A percentile compares a stretch with the other conserved stretches of the same genome.
These are phyloP conservation scores for Penicillium rolfsii DNA, from an alignment of 2,329 filamentous ascomycete genomes.

Conservation along the genomic window DNA sequence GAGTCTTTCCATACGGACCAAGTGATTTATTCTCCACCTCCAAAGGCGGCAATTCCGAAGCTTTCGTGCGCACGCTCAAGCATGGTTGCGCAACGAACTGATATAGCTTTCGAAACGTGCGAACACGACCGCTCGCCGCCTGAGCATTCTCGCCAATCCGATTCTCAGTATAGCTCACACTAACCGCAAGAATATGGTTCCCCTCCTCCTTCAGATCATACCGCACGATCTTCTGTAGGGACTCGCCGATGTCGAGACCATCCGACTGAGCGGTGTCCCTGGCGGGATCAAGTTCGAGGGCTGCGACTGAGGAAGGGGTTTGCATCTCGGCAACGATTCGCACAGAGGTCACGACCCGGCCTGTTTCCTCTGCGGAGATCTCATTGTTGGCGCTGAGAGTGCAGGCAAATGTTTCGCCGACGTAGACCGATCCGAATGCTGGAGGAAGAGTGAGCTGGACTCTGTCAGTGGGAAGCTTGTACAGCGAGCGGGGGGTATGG, in stretches of 20 bases:
- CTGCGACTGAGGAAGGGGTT: slow-evolving; percentile 75
- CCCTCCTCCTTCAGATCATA: slow-evolving; percentile 94
- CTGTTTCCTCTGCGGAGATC: slow-evolving; percentile 47
- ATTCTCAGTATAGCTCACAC: slow-evolving; percentile 90
- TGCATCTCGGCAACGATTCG: slow-evolving; percentile 93
- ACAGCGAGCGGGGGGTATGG: neutral
- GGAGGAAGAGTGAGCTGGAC: slow-evolving; percentile 75
- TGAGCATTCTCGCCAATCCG: slow-evolving; percentile 52
- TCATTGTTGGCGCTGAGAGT: slow-evolving; percentile 97
- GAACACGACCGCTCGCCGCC: slow-evolving; percentile 63
- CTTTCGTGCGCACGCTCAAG: slow-evolving; percentile 87
- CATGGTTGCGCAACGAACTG: slow-evolving; percentile 93
- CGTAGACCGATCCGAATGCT: slow-evolving; percentile 91
- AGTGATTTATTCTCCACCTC: slow-evolving; percentile 51
- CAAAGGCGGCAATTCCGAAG: slow-evolving; percentile 62
- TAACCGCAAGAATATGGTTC: slow-evolving; percentile 89
- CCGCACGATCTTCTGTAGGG: slow-evolving; percentile 77
- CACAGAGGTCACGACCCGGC: slow-evolving; percentile 69
- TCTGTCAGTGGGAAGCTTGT: slow-evolving; percentile 17
- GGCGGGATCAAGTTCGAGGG: slow-evolving; percentile 58
- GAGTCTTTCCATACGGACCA: slow-evolving; percentile 49
- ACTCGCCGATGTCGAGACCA: slow-evolving; percentile 56
- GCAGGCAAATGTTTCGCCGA: slow-evolving; percentile 92
- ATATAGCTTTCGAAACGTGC: slow-evolving; percentile 93
- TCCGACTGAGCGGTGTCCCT: slow-evolving; percentile 52